These are phyloP conservation scores for Ceratocystis cubensis DNA, from an alignment of 2,329 filamentous ascomycete genomes.

Conservation along the genomic window DNA sequence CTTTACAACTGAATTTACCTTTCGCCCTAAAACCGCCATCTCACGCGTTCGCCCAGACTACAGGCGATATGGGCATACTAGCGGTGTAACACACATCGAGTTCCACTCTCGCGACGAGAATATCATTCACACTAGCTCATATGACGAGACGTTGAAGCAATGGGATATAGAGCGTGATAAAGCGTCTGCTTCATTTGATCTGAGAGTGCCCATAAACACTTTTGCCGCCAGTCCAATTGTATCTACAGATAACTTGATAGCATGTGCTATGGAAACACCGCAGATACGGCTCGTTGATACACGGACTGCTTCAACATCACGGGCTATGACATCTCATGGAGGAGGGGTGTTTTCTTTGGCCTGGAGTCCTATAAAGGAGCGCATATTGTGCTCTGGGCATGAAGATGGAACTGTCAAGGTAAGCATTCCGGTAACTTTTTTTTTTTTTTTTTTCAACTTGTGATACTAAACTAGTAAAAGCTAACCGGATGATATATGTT, in stretches of 20 bases:
- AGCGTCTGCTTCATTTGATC: conserved; percentile 53
- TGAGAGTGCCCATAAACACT: conserved; percentile 58
- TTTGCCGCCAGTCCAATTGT: conserved; percentile 67
- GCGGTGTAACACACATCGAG: conserved; percentile 61
- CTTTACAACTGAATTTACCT: conserved; percentile 36
- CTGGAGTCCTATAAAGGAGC: conserved; percentile 72
- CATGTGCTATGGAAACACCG: conserved; percentile 77
- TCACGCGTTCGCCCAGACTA: conserved; percentile 31
- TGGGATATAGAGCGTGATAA: conserved; percentile 54
- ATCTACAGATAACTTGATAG: conserved; percentile 57
- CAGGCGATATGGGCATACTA: conserved; percentile 39
- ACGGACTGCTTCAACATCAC: conserved; percentile 33
- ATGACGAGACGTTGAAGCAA: conserved; percentile 63
- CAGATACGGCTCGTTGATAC: conserved; percentile 70
- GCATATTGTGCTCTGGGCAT: conserved; percentile 73
- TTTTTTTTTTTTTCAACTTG: background rate
- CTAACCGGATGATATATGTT: background rate
- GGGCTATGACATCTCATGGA: conserved; percentile 56
- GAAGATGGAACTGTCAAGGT: conserved; percentile 58
- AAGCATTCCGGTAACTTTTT: background rate
- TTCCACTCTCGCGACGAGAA: conserved; percentile 69
- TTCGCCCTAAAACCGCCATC: conserved; percentile 42
- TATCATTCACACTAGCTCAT: conserved; percentile 65
- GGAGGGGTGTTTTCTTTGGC: conserved; percentile 55
- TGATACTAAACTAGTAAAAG: background rate